Conservation (phyloP, 176 grass and related monocot species). For the Cenchrus americanus region DNA sequence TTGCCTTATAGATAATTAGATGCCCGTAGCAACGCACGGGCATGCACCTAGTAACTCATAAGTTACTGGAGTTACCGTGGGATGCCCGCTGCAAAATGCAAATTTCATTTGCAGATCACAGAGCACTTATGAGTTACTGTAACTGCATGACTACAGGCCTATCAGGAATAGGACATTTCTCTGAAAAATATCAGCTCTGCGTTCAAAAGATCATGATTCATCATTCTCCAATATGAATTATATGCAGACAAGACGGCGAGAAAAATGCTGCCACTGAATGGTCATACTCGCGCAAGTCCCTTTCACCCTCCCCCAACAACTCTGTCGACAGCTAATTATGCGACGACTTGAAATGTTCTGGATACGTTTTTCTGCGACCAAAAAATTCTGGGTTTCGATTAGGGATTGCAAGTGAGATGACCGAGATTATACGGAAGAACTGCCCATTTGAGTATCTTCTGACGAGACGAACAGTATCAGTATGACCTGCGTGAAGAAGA, state of each 20-base stretch:
- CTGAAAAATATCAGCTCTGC: neutral
- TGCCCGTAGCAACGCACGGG: too few relatives aligned
- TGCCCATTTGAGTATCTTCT: neutral
- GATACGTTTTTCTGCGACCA: neutral
- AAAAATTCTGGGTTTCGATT: neutral
- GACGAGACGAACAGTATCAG: neutral
- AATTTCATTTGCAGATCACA: neutral
- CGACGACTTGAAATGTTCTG: neutral
- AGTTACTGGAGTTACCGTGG: too few relatives aligned
- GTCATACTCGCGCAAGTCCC: neutral
- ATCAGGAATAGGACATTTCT: neutral
- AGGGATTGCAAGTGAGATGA: neutral
- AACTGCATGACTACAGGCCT: neutral
- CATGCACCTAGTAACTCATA: too few relatives aligned
- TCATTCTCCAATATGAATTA: neutral
- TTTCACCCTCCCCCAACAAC: neutral
- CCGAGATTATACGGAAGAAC: neutral
- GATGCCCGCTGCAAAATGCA: neutral
- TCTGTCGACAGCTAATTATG: neutral
- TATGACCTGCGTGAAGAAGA: neutral
- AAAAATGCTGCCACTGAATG: conserved; percentile 33
- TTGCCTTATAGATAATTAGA: too few relatives aligned
- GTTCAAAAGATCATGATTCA: neutral
- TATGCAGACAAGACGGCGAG: conserved; percentile 29
- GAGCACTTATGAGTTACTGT: neutral